Evolutionary conservation across 192 early-diverging fungal genomes (phyloP).

Genomic region (Ambispora gerdemannii): DNA sequence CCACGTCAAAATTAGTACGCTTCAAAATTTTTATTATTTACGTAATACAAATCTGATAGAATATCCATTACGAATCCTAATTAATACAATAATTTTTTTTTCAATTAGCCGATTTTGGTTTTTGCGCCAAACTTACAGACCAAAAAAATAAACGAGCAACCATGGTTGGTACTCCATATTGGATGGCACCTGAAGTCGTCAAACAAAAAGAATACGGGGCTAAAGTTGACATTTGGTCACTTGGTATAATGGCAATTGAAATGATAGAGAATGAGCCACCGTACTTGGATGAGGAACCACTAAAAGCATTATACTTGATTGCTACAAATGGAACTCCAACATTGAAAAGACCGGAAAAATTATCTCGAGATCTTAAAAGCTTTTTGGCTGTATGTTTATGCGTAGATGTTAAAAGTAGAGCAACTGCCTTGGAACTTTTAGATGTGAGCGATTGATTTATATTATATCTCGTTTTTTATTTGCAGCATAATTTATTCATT

Average conservation of each 20-base stretch:
- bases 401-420: slow-evolving; percentile 68
- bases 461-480: slow-evolving; percentile 44
- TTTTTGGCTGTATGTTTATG: slow-evolving; percentile 72
- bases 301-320: slow-evolving; percentile 79
- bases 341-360: slow-evolving; percentile 72
- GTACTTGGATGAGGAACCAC: slow-evolving; percentile 82
- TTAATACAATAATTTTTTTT: too few species aligned
- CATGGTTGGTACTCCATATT: slow-evolving; percentile 90
- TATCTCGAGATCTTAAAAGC: slow-evolving; percentile 71
- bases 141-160: slow-evolving; percentile 78
- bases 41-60: too few species aligned
- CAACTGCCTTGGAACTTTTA: slow-evolving; percentile 69
- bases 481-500: neutral
- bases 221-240: slow-evolving; percentile 87
- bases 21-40: slow-evolving; percentile 67
- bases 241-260: slow-evolving; percentile 92
- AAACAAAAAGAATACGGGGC: slow-evolving; percentile 85
- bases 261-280: slow-evolving; percentile 97
- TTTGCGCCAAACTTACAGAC: slow-evolving; percentile 86
- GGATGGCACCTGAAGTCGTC: slow-evolving; percentile 98
- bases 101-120: slow-evolving; percentile 93
- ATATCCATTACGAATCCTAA: too few species aligned
- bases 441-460: slow-evolving; percentile 37
- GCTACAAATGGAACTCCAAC: slow-evolving; percentile 85
- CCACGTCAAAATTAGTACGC: slow-evolving; percentile 77